Evolutionary conservation across 495 filamentous ascomycete species (phyloP).

Genomic region (Arthonia radiata): DNA sequence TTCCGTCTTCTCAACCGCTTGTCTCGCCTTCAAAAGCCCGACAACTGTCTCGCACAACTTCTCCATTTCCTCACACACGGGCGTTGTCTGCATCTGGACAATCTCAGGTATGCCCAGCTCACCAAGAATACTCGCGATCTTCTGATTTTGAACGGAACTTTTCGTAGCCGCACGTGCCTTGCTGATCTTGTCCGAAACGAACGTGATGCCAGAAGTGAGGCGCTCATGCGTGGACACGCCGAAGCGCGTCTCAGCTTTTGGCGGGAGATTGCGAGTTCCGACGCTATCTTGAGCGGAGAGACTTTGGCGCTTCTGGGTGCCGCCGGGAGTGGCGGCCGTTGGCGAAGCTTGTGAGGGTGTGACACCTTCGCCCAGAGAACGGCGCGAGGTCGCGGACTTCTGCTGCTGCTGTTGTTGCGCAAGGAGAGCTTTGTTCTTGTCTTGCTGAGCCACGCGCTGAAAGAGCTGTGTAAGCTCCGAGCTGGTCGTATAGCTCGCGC

Average conservation of each 20-base stretch:
- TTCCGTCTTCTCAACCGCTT: constrained; percentile 65
- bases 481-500: constrained; percentile 47
- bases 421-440: constrained; percentile 45
- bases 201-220: constrained; percentile 43
- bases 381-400: constrained; percentile 14
- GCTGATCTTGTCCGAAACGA: constrained; percentile 62
- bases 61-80: constrained; percentile 61
- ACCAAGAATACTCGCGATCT: constrained; percentile 49
- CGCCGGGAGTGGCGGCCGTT: constrained; percentile 9
- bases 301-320: constrained; percentile 13
- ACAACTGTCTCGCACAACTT: constrained; percentile 49
- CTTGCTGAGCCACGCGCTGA: constrained; percentile 46
- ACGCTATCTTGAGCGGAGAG: too few species aligned
- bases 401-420: constrained; percentile 1
- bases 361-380: constrained; percentile 22
- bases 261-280: constrained; percentile 46
- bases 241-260: constrained; percentile 50
- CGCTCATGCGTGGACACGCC: constrained; percentile 75
- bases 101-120: constrained; percentile 59
- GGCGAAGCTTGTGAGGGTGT: constrained; percentile 15
- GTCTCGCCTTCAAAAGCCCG: constrained; percentile 53
- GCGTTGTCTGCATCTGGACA: constrained; percentile 64
- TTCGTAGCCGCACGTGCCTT: constrained; percentile 71
- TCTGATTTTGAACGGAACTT: constrained; percentile 52
- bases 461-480: constrained; percentile 55